Evolutionary conservation across 23 red algal genomes (phyloP), one percentile per base, ranked within the genome.

Genomic region (Gracilaria vermiculophylla): DNA sequence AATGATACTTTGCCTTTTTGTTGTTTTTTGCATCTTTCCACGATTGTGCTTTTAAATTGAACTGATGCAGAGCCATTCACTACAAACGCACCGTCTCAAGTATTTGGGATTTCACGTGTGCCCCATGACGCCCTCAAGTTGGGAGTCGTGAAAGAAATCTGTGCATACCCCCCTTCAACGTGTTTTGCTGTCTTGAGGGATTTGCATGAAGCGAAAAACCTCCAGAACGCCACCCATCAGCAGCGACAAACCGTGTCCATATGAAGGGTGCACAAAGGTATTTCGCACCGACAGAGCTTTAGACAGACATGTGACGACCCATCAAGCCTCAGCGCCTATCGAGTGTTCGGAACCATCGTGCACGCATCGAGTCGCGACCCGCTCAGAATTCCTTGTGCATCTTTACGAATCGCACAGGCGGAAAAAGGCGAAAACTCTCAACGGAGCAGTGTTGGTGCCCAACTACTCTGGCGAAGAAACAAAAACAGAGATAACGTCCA

Each of bases 261-360:
- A 70, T 14, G 64, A 39, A 42, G 64, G 64, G n/a, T 70, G 64
- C 64, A 23, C 64, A 31, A 70, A 70, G 64, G 28, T 42, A 70
- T 70, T 70, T 70, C 64, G 64, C 64, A 70, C 64, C 42, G 37
- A 70, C 15, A 39, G 64, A 23, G 8, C 64, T 42, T 41, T 70
- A 41, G 21, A 32, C 3, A 12, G 64, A 43, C 64, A 70, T 43
- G 1, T 70, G 20, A 23, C 37, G 15, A 70, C 64, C 1, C 64
- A 70, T 27, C 35, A 70, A 70, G 64, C 37, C 20, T 40, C 64
- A 23, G 34, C 64, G 20, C 64, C 64, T 5, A 70, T 70, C 15
- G 42, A 16, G 17, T 70, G 64, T 43, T 39, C 64, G 5, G 33
- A 70, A 70, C 35, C 33, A n/a, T 35, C 64, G 42, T 70, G 64